phyloP scores from a whole-genome alignment of 495 filamentous ascomycete genomes.

The Talaromyces proteolyticus region DNA sequence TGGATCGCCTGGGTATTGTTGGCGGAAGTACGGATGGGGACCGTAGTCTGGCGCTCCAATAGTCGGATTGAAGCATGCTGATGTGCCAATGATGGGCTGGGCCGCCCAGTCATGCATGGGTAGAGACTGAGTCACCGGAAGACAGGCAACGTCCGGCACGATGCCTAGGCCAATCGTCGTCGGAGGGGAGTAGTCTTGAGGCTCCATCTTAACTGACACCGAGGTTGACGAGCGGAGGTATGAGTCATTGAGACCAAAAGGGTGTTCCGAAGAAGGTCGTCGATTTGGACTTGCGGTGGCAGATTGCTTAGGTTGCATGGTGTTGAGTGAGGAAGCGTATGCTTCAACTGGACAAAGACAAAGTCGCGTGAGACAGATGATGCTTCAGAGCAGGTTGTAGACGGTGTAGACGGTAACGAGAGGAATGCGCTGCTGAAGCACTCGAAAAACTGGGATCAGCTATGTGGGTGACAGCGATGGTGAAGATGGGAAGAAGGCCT shows the following conservation, averaged over 20 bases:
- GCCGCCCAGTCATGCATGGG: slow-evolving; percentile 12
- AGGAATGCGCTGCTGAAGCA: neutral
- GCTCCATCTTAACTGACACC: slow-evolving; percentile 6
- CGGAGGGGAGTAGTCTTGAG: slow-evolving; percentile 7
- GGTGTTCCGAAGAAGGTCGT: neutral
- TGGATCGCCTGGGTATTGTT: slow-evolving; percentile 1
- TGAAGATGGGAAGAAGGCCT: neutral
- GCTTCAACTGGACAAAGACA: neutral
- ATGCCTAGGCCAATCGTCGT: slow-evolving; percentile 26
- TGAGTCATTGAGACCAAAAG: neutral
- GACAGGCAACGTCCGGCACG: slow-evolving; percentile 12
- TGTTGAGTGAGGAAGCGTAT: neutral
- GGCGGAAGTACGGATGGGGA: slow-evolving; percentile 1
- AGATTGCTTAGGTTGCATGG: slow-evolving; percentile 5
- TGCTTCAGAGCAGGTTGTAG: neutral
- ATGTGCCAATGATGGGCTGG: slow-evolving; percentile 8
- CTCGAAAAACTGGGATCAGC: neutral
- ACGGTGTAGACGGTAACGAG: neutral
- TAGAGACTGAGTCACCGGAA: slow-evolving; percentile 10
- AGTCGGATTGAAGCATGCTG: neutral
- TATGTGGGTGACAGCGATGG: neutral
- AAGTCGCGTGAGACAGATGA: neutral
- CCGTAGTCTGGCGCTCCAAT: slow-evolving; percentile 3
- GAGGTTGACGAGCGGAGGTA: neutral
- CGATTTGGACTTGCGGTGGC: neutral